Evolutionary conservation across 495 filamentous ascomycete species (phyloP), one percentile per base, ranked within the genome.

Genomic region (Tuber umbilicatum): DNA sequence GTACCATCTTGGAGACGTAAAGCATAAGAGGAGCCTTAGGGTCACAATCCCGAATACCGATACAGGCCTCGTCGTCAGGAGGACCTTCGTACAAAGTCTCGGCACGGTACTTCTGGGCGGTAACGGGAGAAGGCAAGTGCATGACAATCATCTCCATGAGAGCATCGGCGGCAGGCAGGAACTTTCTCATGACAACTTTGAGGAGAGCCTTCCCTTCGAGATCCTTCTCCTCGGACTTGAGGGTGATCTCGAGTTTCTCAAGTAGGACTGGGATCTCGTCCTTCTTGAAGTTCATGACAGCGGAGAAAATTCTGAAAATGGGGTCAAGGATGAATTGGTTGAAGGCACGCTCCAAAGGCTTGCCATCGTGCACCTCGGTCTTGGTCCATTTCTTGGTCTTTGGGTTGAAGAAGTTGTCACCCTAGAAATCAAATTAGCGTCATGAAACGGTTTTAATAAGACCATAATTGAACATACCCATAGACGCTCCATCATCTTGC

Each of bases 1-100:
- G 95, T 80, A 99, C 96, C 95, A 99, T 99, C 91, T 99, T 99
- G 84, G 95, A 99, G 86, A 99, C 94, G 90, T 99, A 99, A 78
- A 98, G 89, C 95, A 99, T 99, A 85, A 99, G 95, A 82, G 94
- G 93, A 83, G 89, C 95, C 88, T 95, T 97, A 86, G 94, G 88
- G 85, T 98, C 91, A 87, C 95, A 98, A 88, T 97, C 94, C 71
- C 94, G 93, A 88, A 99, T 97, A 88, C 90, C 93, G 83, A 96
- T 91, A 88, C 90, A 92, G 80, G 89, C 90, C 86, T 93, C 90
- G 81, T 99, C 95, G 85, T 99, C 95, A 40, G 85, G 81, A 75
- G 95, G 95, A 87, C 95, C 95, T 88, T 99, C 95, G 88, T 99
- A 99, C 74, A 99, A 89, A 83, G 94, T 97, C 90, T 97, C 95